phyloP scores from a whole-genome alignment of 768 basidiomycete genomes.

The Leccinellum luteum region DNA sequence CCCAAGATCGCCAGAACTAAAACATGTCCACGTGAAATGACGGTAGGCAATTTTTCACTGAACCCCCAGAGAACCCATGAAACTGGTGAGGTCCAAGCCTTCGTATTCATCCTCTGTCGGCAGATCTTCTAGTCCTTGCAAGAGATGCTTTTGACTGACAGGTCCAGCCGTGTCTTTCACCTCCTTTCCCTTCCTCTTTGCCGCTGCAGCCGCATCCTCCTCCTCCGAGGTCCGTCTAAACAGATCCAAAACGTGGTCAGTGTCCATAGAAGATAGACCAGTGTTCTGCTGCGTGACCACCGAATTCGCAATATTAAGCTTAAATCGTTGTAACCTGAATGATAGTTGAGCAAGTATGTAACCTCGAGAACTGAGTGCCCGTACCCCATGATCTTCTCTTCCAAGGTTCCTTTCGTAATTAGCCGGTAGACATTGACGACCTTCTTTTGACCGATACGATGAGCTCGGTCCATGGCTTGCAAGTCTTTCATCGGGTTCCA shows the following conservation, averaged over 20 bases:
- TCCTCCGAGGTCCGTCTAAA: conserved; percentile 78
- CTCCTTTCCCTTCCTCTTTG: conserved; percentile 46
- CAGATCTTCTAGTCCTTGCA: conserved; percentile 88
- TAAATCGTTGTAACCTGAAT: conserved; percentile 91
- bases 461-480: conserved; percentile 99
- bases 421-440: conserved; percentile 98
- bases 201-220: conserved; percentile 60
- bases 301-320: conserved; percentile 95
- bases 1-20: conserved; percentile 12
- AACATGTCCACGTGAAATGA: conserved; percentile 19
- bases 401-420: conserved; percentile 94
- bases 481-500: conserved; percentile 99
- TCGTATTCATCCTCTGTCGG: conserved; percentile 93
- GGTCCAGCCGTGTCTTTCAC: conserved; percentile 54
- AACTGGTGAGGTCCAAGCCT: conserved; percentile 78
- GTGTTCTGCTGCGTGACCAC: conserved; percentile 98
- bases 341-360: conserved; percentile 5
- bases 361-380: conserved; percentile 22
- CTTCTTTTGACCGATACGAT: conserved; percentile 97
- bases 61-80: conserved; percentile 80
- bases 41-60: conserved; percentile 22
- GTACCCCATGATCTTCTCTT: conserved; percentile 99
- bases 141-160: conserved; percentile 74
- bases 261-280: conserved; percentile 93
- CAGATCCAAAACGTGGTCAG: conserved; percentile 92